Evolutionary conservation across 306 rosid genomes (phyloP), one percentile per base, ranked within the genome.

Genomic region (Vicia faba): DNA sequence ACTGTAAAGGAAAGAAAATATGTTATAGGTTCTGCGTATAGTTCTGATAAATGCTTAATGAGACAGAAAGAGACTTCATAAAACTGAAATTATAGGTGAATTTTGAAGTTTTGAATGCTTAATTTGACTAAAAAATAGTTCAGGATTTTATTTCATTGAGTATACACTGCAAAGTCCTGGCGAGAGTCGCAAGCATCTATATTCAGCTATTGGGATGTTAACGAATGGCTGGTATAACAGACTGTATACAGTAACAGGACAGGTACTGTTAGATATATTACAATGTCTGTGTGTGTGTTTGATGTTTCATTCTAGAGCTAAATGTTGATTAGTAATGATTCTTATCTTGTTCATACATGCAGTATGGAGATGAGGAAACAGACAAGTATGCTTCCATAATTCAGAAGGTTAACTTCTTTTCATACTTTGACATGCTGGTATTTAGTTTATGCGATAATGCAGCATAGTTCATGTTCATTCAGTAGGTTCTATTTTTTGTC

Each of bases 141-240:
- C 91, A 91, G 98, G 98, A 35, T 6, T 92, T 41, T 92, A 89
- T 69, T 92, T 85, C 76, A 89, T 89, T 3, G 89, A 87, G 70
- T 92, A 92, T 71, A 64, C 86, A 13, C 85, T 92, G 45, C 91
- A 84, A 79, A 84, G 64, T 50, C 96, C 96, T 1, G 96, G 96
- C 48, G 96, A 92, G 74, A 71, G 83, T 82, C 76, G 83, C 58
- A 92, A 75, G 69, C 79, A 84, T 80, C 71, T 92, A 66, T 83
- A 72, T 69, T 80, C 98, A 18, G 93, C 95, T 36, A 85, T 92
- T 67, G 98, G 96, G 69, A 92, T 92, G 98, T 82, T 95, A 55
- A 68, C 81, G 62, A 89, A 84, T 66, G 98, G 98, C 63, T 89
- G 95, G 95, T 84, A 86, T 78, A 92, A 92, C 75, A 84, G 96